Evolutionary conservation across 179 eudicot genomes (phyloP).

Genomic region (Carnegiea gigantea): DNA sequence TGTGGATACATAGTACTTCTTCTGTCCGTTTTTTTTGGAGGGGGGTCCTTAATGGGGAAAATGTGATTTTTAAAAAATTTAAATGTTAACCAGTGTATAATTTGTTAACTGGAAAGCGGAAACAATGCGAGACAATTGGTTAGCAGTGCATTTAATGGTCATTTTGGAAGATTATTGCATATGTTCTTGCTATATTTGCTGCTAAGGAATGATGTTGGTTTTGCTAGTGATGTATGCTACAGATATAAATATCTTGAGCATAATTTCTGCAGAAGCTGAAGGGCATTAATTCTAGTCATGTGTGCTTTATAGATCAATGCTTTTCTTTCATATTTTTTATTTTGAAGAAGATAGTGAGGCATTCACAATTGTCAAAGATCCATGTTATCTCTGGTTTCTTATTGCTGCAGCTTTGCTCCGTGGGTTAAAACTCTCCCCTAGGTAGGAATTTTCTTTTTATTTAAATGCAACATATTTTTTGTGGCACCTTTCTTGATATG

Average conservation of each 20-base stretch:
- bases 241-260: not conserved
- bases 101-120: too few species aligned
- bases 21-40: too few species aligned
- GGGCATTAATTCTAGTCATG: not conserved
- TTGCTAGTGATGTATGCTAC: not conserved
- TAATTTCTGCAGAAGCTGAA: not conserved
- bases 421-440: not conserved
- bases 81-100: too few species aligned
- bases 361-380: not conserved
- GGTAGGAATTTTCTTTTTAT: not conserved
- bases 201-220: not conserved
- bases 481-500: not conserved
- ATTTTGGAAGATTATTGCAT: not conserved
- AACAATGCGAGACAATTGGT: not conserved
- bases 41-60: too few species aligned
- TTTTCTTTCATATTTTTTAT: not conserved
- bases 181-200: not conserved
- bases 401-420: not conserved
- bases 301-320: not conserved
- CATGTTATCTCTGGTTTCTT: not conserved
- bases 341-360: not conserved
- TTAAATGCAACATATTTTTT: not conserved
- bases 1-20: not conserved
- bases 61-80: too few species aligned
- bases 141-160: not conserved